A percentile compares a stretch with the other conserved stretches of the same genome.
Evolutionary conservation across 2,329 filamentous ascomycete species (phyloP).

Genomic region (Teratosphaeria nubilosa): DNA sequence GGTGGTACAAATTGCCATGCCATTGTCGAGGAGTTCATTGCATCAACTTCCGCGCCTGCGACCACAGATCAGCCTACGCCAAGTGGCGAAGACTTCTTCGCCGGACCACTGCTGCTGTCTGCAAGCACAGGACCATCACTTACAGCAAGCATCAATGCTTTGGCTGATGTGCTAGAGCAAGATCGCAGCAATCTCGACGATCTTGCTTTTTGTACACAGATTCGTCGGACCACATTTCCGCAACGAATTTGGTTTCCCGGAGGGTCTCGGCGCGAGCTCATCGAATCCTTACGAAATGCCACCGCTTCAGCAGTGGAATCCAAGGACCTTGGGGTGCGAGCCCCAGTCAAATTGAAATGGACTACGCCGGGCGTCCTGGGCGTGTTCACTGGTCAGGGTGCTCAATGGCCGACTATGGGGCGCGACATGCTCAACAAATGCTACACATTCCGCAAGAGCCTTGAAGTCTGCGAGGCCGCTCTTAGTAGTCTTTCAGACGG

Average conservation of each 20-base stretch:
- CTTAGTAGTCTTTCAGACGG: background rate
- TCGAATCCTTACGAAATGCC: background rate
- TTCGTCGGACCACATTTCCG: background rate
- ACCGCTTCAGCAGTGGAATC: background rate
- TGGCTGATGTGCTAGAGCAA: background rate
- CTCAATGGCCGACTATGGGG: constrained; percentile 2
- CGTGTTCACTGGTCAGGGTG: constrained; percentile 3
- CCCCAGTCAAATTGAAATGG: background rate
- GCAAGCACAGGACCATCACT: background rate
- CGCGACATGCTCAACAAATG: background rate
- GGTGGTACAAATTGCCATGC: background rate
- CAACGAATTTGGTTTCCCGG: background rate
- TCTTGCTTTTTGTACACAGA: background rate
- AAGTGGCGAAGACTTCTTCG: background rate
- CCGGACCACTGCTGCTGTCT: background rate
- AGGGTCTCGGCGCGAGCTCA: background rate
- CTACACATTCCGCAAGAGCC: background rate
- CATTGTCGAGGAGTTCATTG: background rate
- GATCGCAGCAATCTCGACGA: background rate
- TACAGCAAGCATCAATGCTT: background rate
- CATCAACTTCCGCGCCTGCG: background rate
- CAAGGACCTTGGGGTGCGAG: background rate
- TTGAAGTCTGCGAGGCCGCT: background rate
- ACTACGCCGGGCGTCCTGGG: background rate
- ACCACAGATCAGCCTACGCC: background rate